These are phyloP conservation scores for Pythium vanterpoolii DNA, from an alignment of 352 stramenopile genomes.

Conservation along the genomic window DNA sequence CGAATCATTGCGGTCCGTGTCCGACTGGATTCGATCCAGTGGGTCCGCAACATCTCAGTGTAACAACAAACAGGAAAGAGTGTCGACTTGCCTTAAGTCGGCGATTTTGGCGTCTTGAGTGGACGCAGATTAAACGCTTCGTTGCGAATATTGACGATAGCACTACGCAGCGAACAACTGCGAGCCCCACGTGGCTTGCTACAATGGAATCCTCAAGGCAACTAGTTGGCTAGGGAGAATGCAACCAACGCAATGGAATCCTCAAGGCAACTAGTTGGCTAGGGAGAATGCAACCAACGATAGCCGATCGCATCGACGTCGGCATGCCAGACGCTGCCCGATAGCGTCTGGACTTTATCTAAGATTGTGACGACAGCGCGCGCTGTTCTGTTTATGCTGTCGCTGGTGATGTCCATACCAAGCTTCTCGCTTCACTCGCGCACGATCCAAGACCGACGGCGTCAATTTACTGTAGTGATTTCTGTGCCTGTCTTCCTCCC, in stretches of 20 bases:
- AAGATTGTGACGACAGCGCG: not conserved
- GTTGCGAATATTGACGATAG: slow-evolving; percentile 20
- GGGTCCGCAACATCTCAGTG: not conserved
- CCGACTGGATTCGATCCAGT: not conserved
- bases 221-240: not conserved
- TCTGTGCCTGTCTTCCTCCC: slow-evolving; percentile 25
- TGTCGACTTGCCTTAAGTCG: not conserved
- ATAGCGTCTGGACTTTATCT: slow-evolving; percentile 7
- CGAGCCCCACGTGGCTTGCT: not conserved
- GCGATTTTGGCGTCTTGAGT: slow-evolving; percentile 13
- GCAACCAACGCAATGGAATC: not conserved
- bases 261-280: not conserved
- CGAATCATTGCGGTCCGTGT: too few species aligned
- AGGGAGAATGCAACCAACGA: slow-evolving; percentile 1
- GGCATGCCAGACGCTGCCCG: slow-evolving; percentile 15
- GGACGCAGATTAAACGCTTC: slow-evolving; percentile 33
- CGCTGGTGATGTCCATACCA: slow-evolving; percentile 14
- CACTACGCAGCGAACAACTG: not conserved
- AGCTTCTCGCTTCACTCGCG: slow-evolving; percentile 18
- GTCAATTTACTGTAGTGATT: slow-evolving; percentile 24
- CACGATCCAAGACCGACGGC: slow-evolving; percentile 4
- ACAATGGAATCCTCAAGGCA: not conserved
- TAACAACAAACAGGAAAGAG: not conserved
- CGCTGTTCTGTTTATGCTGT: slow-evolving; percentile 7
- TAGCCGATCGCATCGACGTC: slow-evolving; percentile 14